Evolutionary conservation across 2,329 filamentous ascomycete species (phyloP), one percentile per base, ranked within the genome.

Genomic region (Blastomyces percursus): DNA sequence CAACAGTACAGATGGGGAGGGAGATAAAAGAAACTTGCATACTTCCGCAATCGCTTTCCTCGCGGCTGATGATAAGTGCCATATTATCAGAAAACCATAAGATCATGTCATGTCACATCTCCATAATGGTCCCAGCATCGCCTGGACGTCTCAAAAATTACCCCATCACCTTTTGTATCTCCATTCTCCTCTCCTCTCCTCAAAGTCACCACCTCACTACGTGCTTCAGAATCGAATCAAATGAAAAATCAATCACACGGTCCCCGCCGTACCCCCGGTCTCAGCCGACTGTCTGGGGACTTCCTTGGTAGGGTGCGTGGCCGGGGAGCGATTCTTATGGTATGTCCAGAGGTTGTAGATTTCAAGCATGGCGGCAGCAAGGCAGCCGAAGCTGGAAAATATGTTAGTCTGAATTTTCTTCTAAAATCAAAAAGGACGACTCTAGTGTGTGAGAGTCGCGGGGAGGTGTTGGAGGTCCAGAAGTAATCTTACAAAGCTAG

Each of bases 401-500:
- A 16, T 46, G 42, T 46, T 46, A 46, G 42, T n/a, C n/a, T n/a
- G 5, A 8, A 8, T 8, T 35, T 35, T 35, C 27, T 30, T 30
- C 27, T 30, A 30, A 30, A 30, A 1, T 30, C 27, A 30, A 30
- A 4, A 4, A 4, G 27, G 27, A 4, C 2, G 27, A 30, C 27
- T 30, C 27, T 4, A 30, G 27, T 30, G 27, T 4, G 27, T n/a
- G n/a, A n/a, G n/a, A n/a, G n/a, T 4, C 27, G 27, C 27, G 27
- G 27, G 27, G 27, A 2, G 27, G 27, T 30, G 4, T 30, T 30
- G 27, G 27, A 4, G 27, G 27, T 30, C 4, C 27, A 42, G 14
- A 35, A 9, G 24, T 21, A 3, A 30, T 71, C 76, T 58, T 75
- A 79, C 77, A 79, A 79, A 32, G 76, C 71, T 0, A 79, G 62